Conservation (phyloP, 176 grass and related monocot species). For the Bromus sterilis region DNA sequence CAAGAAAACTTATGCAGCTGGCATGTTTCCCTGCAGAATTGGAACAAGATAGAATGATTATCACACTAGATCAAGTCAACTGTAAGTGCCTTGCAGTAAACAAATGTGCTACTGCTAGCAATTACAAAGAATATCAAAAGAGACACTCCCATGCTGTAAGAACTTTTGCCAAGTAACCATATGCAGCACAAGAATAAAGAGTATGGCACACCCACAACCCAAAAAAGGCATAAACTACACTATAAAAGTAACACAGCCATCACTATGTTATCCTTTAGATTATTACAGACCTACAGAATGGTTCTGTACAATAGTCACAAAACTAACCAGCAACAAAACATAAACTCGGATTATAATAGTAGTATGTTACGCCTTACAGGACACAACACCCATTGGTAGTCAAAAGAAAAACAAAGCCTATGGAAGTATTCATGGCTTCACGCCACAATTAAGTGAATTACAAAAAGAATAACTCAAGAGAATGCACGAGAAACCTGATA, state of each 20-base stretch:
- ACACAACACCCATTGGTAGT: not conserved
- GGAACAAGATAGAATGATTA: not conserved
- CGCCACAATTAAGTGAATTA: not conserved
- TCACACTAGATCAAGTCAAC: not conserved
- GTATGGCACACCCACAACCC: not conserved
- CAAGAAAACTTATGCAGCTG: not conserved
- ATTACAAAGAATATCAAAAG: not conserved
- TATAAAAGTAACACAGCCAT: not conserved
- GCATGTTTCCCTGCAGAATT: slow-evolving; percentile 12
- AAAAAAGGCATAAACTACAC: not conserved
- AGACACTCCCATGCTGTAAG: not conserved
- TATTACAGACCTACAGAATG: not conserved
- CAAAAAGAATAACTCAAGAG: not conserved
- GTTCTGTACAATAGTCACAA: not conserved
- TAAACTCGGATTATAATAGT: not conserved
- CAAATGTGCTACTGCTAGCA: not conserved
- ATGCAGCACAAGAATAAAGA: slow-evolving; percentile 1
- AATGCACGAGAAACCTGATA: not conserved
- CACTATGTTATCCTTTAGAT: not conserved
- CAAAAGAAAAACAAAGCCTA: not conserved
- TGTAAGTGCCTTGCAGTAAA: not conserved
- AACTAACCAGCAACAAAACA: not conserved
- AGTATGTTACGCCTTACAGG: not conserved
- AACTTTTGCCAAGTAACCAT: not conserved
- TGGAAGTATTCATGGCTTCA: not conserved